Conservation (phyloP, 352 stramenopile species). For the Globisporangium irregulare region DNA sequence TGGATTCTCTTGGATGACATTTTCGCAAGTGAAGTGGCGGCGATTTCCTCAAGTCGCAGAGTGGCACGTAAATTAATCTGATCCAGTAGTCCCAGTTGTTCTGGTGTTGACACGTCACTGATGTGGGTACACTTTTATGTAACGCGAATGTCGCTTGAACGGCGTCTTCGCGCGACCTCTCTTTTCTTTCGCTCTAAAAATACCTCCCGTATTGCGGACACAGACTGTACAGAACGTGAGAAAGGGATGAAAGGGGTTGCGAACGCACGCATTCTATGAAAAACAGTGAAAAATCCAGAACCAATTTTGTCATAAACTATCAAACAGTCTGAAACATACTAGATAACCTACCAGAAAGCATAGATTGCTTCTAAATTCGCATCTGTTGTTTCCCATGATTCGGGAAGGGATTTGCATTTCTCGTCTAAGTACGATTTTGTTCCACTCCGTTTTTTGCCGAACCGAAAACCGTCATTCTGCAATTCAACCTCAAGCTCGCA, state of each 20-base stretch:
- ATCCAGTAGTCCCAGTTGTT: neutral
- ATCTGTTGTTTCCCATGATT: constrained; percentile 1
- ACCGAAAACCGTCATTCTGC: constrained; percentile 1
- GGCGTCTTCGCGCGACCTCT: constrained; percentile 14
- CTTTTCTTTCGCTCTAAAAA: neutral
- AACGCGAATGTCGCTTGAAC: neutral
- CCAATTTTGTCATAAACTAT: neutral
- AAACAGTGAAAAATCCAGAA: constrained; percentile 1
- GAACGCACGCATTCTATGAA: neutral
- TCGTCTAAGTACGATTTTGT: neutral
- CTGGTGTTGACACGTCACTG: neutral
- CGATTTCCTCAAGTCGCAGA: neutral
- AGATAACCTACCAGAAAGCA: neutral
- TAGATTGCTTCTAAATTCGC: neutral
- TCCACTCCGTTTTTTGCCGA: neutral
- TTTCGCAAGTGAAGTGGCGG: neutral
- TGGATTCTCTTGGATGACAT: neutral
- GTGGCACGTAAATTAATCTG: neutral
- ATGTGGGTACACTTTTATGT: constrained; percentile 5
- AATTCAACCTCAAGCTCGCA: neutral
- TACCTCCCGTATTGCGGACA: neutral
- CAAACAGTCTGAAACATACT: neutral
- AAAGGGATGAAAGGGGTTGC: neutral
- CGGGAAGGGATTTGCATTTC: neutral
- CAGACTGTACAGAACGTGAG: neutral